These are phyloP conservation scores for Leccinum pellstonianum DNA, from an alignment of 768 basidiomycete species.

Conservation along the genomic window DNA sequence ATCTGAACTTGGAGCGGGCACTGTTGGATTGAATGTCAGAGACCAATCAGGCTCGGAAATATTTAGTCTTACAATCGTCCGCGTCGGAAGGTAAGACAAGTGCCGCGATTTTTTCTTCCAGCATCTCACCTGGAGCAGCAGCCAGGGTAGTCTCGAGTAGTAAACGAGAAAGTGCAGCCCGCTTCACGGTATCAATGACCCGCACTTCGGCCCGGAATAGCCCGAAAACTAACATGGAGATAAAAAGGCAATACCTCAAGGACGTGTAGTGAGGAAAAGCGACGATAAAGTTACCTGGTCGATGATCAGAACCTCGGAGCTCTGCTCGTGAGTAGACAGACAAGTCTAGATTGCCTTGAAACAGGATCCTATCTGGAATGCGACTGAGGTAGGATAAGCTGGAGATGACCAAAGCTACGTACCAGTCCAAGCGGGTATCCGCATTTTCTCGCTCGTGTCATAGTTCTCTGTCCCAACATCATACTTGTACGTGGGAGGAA, in stretches of 20 bases:
- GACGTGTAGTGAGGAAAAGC: neutral
- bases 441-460: constrained; percentile 94
- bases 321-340: constrained; percentile 82
- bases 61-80: constrained; percentile 30
- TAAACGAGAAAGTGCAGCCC: constrained; percentile 63
- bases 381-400: constrained; percentile 6
- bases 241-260: neutral
- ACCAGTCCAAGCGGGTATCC: constrained; percentile 99
- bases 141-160: constrained; percentile 64
- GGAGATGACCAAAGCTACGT: constrained; percentile 16
- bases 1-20: constrained; percentile 84
- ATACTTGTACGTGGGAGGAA: constrained; percentile 94
- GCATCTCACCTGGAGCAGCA: constrained; percentile 61
- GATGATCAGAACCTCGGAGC: constrained; percentile 90
- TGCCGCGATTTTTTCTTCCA: constrained; percentile 68
- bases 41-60: neutral
- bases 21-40: constrained; percentile 37
- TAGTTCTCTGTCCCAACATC: constrained; percentile 80
- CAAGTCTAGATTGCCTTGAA: constrained; percentile 75
- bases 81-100: constrained; percentile 48
- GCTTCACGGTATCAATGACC: constrained; percentile 76
- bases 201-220: constrained; percentile 77
- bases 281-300: constrained; percentile 59
- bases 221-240: constrained; percentile 63
- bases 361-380: constrained; percentile 85